Percentiles rank a stretch among this genome's conserved stretches.
phyloP scores from a whole-genome alignment of 139 green algal species.

The Micractinium conductrix region DNA sequence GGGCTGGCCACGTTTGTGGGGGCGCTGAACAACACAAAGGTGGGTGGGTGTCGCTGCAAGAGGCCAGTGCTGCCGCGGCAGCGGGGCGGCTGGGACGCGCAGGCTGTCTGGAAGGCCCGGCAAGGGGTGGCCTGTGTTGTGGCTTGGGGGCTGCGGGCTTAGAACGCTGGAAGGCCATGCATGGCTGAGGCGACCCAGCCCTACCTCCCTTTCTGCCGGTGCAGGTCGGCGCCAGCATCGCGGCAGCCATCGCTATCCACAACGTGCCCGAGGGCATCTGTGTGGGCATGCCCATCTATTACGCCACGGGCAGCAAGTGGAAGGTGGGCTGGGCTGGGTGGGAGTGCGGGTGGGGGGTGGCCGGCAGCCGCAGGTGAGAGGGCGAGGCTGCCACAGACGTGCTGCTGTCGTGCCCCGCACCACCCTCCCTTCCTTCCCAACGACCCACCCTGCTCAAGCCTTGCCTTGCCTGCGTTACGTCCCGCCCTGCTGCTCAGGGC shows the following conservation, averaged over 20 bases:
- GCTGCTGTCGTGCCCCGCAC: background rate
- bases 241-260: slow-evolving; percentile 81
- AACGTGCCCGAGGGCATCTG: slow-evolving; percentile 81
- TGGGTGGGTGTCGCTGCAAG: slow-evolving; percentile 3
- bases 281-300: slow-evolving; percentile 93
- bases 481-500: too few relatives aligned
- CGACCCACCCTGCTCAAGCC: too few relatives aligned
- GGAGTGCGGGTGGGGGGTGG: background rate
- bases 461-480: background rate
- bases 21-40: slow-evolving; percentile 45
- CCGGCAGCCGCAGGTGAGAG: too few relatives aligned
- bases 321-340: slow-evolving; percentile 37
- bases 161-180: background rate
- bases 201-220: background rate
- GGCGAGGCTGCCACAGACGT: too few relatives aligned
- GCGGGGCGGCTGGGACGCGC: too few relatives aligned
- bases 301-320: slow-evolving; percentile 74
- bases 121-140: too few relatives aligned
- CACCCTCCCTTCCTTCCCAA: background rate
- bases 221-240: slow-evolving; percentile 53
- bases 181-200: background rate
- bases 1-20: slow-evolving; percentile 74
- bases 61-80: too few relatives aligned
- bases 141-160: too few relatives aligned
- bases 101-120: too few relatives aligned